Conservation (phyloP, 2,329 filamentous ascomycete species). For the Ophiostoma triangulosporum region DNA sequence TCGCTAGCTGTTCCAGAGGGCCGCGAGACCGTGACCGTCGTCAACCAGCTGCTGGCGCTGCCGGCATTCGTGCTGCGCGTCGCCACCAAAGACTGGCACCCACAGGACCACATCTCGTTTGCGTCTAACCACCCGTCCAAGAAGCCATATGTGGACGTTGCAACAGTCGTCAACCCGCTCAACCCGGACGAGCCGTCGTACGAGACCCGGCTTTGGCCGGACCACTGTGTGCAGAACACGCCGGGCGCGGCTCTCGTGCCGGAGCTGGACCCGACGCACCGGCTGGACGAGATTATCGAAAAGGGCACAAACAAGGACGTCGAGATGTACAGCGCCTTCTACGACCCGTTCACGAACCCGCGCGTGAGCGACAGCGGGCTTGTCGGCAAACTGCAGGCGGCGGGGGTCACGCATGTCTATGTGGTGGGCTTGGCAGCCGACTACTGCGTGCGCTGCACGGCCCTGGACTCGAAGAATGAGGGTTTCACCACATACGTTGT, state of each 20-base stretch:
- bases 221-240: conserved; percentile 71
- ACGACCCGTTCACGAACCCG: conserved; percentile 58
- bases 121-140: conserved; percentile 59
- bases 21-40: conserved; percentile 50
- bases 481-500: conserved; percentile 70
- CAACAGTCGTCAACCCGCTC: conserved; percentile 52
- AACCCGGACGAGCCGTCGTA: conserved; percentile 49
- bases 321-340: conserved; percentile 93
- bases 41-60: conserved; percentile 62
- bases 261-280: conserved; percentile 45
- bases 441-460: conserved; percentile 76
- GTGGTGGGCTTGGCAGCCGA: conserved; percentile 78
- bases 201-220: conserved; percentile 67
- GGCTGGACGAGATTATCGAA: conserved; percentile 53
- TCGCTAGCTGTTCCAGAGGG: conserved; percentile 69
- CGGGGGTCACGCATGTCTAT: conserved; percentile 60
- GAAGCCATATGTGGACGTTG: conserved; percentile 50
- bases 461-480: conserved; percentile 59
- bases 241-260: conserved; percentile 59
- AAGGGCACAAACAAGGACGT: conserved; percentile 65
- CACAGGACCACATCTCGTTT: conserved; percentile 73
- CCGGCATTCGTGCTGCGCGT: conserved; percentile 61
- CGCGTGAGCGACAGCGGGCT: conserved; percentile 51
- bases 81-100: conserved; percentile 91
- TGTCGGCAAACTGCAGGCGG: conserved; percentile 38